These are phyloP conservation scores for Magnaporthales sp. DNA, from an alignment of 2,329 filamentous ascomycete genomes.

Conservation along the genomic window DNA sequence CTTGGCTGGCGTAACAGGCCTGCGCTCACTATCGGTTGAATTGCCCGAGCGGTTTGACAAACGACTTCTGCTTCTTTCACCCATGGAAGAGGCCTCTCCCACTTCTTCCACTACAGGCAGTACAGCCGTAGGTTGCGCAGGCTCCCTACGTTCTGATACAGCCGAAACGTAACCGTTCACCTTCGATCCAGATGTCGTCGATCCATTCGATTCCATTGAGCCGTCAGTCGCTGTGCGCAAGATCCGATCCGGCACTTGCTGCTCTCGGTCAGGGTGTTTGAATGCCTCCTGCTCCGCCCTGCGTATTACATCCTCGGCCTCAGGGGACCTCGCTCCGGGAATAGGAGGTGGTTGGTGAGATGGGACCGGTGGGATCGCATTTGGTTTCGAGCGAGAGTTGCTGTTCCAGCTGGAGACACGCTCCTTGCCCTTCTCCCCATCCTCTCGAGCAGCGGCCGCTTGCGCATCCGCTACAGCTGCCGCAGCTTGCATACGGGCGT, in stretches of 20 bases:
- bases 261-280: constrained; percentile 25
- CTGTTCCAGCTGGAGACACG: constrained; percentile 28
- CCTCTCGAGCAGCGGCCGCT: constrained; percentile 22
- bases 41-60: constrained; percentile 18
- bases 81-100: constrained; percentile 65
- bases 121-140: constrained; percentile 35
- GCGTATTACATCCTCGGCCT: constrained; percentile 30
- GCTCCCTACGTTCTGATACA: constrained; percentile 39
- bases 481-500: constrained; percentile 40
- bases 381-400: constrained; percentile 20
- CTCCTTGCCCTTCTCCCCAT: constrained; percentile 21
- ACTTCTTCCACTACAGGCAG: constrained; percentile 86
- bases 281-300: constrained; percentile 28
- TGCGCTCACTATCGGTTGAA: constrained; percentile 23
- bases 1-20: constrained; percentile 33
- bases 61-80: constrained; percentile 44
- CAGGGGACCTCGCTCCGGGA: constrained; percentile 24
- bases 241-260: constrained; percentile 53
- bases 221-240: constrained; percentile 29
- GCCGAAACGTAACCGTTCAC: neutral
- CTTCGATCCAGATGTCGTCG: neutral
- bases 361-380: constrained; percentile 32
- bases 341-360: constrained; percentile 36
- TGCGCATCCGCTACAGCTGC: constrained; percentile 27
- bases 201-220: constrained; percentile 9